Evolutionary conservation across 2,329 filamentous ascomycete genomes (phyloP).

Genomic region (Colletotrichum abscissum): DNA sequence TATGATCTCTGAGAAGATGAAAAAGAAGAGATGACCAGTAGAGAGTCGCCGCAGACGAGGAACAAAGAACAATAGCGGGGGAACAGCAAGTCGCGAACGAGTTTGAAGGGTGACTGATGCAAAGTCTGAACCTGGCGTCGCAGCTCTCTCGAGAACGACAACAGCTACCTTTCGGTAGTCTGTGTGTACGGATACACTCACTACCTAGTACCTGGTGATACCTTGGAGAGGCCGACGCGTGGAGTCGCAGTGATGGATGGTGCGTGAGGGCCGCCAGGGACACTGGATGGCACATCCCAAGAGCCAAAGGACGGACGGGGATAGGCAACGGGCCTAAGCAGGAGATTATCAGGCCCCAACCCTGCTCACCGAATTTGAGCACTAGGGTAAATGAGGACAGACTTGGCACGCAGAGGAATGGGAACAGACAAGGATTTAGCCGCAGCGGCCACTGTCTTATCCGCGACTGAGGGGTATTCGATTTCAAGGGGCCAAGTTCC

Average conservation of each 20-base stretch:
- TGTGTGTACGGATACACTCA: background rate
- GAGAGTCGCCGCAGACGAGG: background rate
- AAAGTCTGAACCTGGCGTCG: background rate
- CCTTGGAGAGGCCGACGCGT: background rate
- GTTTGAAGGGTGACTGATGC: background rate
- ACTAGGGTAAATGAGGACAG: constrained; percentile 4
- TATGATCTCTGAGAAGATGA: background rate
- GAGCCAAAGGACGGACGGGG: constrained; percentile 7
- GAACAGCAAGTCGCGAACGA: background rate
- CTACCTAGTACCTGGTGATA: background rate
- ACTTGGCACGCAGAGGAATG: constrained; percentile 16
- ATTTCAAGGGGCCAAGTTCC: constrained; percentile 27
- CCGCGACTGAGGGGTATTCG: constrained; percentile 29
- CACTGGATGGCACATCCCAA: constrained; percentile 7
- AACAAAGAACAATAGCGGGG: background rate
- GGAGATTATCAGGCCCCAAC: constrained; percentile 22
- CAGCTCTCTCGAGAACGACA: background rate
- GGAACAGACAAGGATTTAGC: constrained; percentile 15
- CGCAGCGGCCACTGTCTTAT: constrained; percentile 29
- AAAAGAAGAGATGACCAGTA: background rate
- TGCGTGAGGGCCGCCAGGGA: background rate
- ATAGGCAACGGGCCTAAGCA: constrained; percentile 23
- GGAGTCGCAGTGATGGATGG: background rate
- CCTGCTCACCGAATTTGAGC: constrained; percentile 24
- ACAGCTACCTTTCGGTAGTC: background rate